Evolutionary conservation across 345 rosid species (phyloP), one percentile per base, ranked within the genome.

Genomic region (Acer negundo): DNA sequence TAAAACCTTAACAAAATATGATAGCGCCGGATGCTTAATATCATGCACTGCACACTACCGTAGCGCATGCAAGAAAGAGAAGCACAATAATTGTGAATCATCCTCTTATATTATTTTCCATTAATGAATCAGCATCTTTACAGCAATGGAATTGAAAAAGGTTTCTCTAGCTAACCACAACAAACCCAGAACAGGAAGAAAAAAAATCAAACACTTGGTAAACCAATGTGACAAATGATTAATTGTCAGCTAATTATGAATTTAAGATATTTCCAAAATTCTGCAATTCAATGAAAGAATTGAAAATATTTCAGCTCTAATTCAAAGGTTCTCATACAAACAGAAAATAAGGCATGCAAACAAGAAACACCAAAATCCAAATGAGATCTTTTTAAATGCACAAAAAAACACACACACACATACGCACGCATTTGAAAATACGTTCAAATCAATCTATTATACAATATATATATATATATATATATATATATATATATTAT

Each of bases 371-470:
- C 12, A 46, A 62, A 58, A 76, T 46, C 67, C 26, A 69, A 69
- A 74, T 42, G 74, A 75, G 66, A 82, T 66, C 74, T 47, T 79
- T 55, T 3, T 44, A 68, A 75, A 51, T 40, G 62, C 62, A 11
- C n/a, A 63, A 20, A 51, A 20, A 40, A 15, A 19, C 20, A 1
- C 6, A 22, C 16, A 64, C 10, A 69, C 56, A 66, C 22, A 24
- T 13, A 49, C 22, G 10, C 28, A 26, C 26, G 26, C 23, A n/a
- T 26, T 20, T 26, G 24, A 22, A 59, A 59, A 16, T 9, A 59
- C 58, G 7, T 53, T 53, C n/a, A 23, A 68, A 69, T 47, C 59
- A 74, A 56, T 17, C 35, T 47, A 55, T 74, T 51, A 35, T 61
- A 51, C 0, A 69, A 44, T 3, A 55, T 2, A 13, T 11, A 47